phyloP scores from a whole-genome alignment of 805 yeast species.

The Candida bentonensis region DNA sequence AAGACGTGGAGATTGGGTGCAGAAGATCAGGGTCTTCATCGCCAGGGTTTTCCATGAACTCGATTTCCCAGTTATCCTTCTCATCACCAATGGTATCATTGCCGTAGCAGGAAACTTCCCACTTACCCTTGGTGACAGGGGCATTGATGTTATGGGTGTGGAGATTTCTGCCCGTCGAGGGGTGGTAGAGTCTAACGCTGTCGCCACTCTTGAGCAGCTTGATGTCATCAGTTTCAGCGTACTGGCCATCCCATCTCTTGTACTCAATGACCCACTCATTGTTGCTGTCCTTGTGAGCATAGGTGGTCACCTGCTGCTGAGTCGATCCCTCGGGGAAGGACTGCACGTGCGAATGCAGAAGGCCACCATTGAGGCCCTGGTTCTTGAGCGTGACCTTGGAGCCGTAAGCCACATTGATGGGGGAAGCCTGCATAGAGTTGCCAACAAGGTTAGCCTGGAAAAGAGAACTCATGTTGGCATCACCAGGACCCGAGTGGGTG shows the following conservation, averaged over 20 bases:
- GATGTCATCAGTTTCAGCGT: conserved; percentile 18
- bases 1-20: conserved; percentile 63
- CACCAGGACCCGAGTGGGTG: conserved; percentile 81
- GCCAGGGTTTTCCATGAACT: conserved; percentile 40
- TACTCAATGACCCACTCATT: conserved; percentile 56
- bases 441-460: conserved; percentile 78
- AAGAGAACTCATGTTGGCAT: conserved; percentile 76
- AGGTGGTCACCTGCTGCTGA: conserved; percentile 91
- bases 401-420: conserved; percentile 49
- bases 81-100: conserved; percentile 53
- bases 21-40: conserved; percentile 22
- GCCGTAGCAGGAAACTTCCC: conserved; percentile 86
- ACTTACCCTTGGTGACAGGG: conserved; percentile 49
- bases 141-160: conserved; percentile 76
- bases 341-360: conserved; percentile 80
- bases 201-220: conserved; percentile 43
- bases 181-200: conserved; percentile 58
- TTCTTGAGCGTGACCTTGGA: conserved; percentile 53
- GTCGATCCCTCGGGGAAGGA: conserved; percentile 80
- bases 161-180: conserved; percentile 53
- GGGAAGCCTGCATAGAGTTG: conserved; percentile 49
- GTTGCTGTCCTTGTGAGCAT: conserved; percentile 77
- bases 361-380: conserved; percentile 56
- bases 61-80: conserved; percentile 82
- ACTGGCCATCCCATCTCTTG: conserved; percentile 13